Evolutionary conservation across 495 filamentous ascomycete species (phyloP).

Genomic region (Terfezia claveryi): DNA sequence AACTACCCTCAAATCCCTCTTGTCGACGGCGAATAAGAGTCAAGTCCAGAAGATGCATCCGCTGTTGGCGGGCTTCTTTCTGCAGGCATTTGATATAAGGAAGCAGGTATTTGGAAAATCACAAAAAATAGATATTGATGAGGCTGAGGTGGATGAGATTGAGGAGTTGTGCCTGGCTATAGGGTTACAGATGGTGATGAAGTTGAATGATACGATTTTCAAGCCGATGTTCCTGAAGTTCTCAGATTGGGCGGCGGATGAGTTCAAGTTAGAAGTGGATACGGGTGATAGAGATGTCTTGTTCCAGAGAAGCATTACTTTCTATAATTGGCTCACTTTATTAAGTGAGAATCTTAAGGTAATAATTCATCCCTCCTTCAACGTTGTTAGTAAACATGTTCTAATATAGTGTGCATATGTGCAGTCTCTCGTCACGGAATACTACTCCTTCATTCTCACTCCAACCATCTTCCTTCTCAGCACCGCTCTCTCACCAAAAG

Average conservation of each 20-base stretch:
- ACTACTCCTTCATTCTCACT: conserved; percentile 66
- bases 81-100: conserved; percentile 50
- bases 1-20: conserved; percentile 45
- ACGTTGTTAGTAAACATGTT: not conserved
- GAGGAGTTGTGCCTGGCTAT: conserved; percentile 42
- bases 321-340: conserved; percentile 56
- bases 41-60: conserved; percentile 45
- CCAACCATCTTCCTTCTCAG: conserved; percentile 41
- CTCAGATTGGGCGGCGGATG: conserved; percentile 49
- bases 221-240: conserved; percentile 71
- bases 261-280: conserved; percentile 1
- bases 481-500: conserved; percentile 4
- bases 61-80: conserved; percentile 44
- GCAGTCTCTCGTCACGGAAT: conserved; percentile 73
- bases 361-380: conserved; percentile 4
- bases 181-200: conserved; percentile 75
- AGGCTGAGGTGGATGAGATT: conserved; percentile 35
- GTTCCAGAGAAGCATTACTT: conserved; percentile 26
- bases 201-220: conserved; percentile 90
- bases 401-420: conserved; percentile 1
- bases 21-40: conserved; percentile 47
- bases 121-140: conserved; percentile 20
- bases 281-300: not conserved
- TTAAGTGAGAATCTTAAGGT: conserved; percentile 70
- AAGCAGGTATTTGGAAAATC: conserved; percentile 24